Base-by-base conservation (phyloP, 352 stramenopile species). In the Pythium folliculosum region DNA sequence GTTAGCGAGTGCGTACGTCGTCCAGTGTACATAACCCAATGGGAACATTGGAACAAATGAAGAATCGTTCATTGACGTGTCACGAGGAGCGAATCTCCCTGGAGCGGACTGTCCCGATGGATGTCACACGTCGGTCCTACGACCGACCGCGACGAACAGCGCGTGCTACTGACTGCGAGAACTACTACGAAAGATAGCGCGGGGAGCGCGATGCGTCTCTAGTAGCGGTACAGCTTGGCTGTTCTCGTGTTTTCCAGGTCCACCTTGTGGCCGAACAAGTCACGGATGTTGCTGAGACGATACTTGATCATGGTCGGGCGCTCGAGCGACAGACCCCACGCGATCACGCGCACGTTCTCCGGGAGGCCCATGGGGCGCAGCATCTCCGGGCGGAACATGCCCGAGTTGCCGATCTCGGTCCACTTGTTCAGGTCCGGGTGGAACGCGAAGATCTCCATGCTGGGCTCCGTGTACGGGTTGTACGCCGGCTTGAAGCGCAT, bases 291-390 rank as follows among this genome's bases (percentile, higher is more conserved):
- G 75, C 94, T 98, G 67, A 99, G 96, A 40, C 96, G 89, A 82
- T 99, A 99, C 89, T 99, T 99, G 86, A 99, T 99, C 98, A 99
- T 99, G 35, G 98, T 99, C 37, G 98, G 98, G 63, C 98, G 89
- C 77, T 99, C 98, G 21, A 99, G 88, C 47, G 96, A 99, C 60
- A 99, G 84, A 47, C 98, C 98, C 97, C 98, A 99, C 14, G 98
- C 98, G 76, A 99, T 99, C 5, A 99, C 97, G 57, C 97, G 86
- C 52, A 99, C 97, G 82, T 99, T 98, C 77, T 99, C 94, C 2
- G 98, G 98, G 35, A 99, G 82, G 6, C 97, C 98, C 97, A 99
- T 99, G 7, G 98, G 97, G 48, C 82, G 85, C 40, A 99, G 86
- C 97, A 99, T 99, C 81, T 99, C 98, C 0, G 98, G 98, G 35